These are phyloP conservation scores for Fraxinus albicans DNA, from an alignment of 305 asterid species.

Conservation along the genomic window DNA sequence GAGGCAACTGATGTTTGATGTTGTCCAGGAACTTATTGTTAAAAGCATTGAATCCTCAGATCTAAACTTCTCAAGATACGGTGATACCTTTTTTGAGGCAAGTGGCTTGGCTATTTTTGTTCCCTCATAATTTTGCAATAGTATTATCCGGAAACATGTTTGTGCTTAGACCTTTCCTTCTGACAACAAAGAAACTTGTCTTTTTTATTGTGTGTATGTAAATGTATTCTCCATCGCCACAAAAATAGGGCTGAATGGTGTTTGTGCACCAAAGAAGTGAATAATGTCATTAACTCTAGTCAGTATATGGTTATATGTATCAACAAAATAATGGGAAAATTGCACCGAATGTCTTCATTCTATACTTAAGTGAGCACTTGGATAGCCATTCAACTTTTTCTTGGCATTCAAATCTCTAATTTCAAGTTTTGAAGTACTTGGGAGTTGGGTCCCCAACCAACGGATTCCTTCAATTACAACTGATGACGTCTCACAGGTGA, in stretches of 20 bases:
- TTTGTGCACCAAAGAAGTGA: background rate
- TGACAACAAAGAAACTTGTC: background rate
- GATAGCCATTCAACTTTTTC: background rate
- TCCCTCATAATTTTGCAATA: background rate
- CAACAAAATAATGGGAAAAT: background rate
- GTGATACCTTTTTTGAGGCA: conserved; percentile 97
- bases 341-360: background rate
- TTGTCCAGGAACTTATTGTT: conserved; percentile 86
- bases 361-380: background rate
- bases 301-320: background rate
- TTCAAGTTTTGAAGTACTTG: background rate
- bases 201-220: background rate
- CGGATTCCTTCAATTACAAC: background rate
- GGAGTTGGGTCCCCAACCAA: background rate
- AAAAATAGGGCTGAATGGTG: background rate
- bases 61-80: conserved; percentile 92
- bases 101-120: background rate
- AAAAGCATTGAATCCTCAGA: conserved; percentile 83
- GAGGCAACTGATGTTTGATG: conserved; percentile 14
- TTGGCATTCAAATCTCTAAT: background rate
- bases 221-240: background rate
- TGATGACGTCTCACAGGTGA: background rate
- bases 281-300: background rate
- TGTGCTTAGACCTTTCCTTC: background rate
- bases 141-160: background rate